A percentile compares a stretch with the other conserved stretches of the same genome.
Evolutionary conservation across 805 yeast species (phyloP).

Genomic region (Candida railenensis): DNA sequence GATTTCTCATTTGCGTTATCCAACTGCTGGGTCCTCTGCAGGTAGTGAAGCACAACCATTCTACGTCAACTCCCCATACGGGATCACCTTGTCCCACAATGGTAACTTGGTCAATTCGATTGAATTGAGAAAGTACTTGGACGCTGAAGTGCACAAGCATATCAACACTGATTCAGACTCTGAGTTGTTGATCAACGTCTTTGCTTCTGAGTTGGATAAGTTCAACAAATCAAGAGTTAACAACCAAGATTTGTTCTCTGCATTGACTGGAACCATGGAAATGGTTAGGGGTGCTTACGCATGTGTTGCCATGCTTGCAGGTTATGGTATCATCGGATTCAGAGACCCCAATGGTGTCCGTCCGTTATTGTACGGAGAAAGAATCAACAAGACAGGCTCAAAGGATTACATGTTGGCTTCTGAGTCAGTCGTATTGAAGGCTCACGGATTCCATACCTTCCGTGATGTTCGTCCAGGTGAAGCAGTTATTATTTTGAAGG

Average conservation of each 20-base stretch:
- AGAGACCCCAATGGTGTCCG: conserved; percentile 97
- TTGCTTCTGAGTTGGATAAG: conserved; percentile 88
- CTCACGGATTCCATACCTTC: conserved; percentile 79
- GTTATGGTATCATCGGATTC: conserved; percentile 92
- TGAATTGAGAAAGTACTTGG: conserved; percentile 75
- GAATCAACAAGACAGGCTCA: conserved; percentile 64
- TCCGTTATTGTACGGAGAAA: conserved; percentile 85
- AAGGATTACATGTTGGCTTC: conserved; percentile 93
- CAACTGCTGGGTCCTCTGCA: conserved; percentile 95
- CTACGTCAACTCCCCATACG: conserved; percentile 96
- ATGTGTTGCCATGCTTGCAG: conserved; percentile 92
- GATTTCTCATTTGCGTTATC: conserved; percentile 90
- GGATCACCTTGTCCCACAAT: conserved; percentile 86
- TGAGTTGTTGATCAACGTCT: conserved; percentile 82
- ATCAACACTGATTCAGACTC: conserved; percentile 97
- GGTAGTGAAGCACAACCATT: conserved; percentile 98
- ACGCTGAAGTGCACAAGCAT: conserved; percentile 93
- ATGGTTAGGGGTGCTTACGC: conserved; percentile 96
- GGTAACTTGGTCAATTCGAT: conserved; percentile 91
- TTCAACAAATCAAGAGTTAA: conserved; percentile 92
- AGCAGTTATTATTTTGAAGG: conserved; percentile 90
- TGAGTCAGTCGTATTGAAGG: conserved; percentile 91
- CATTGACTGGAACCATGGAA: conserved; percentile 77
- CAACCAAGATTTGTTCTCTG: conserved; percentile 83
- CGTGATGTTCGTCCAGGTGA: conserved; percentile 92